Percentiles rank a stretch among this genome's conserved stretches.
Conservation (phyloP, 2,329 filamentous ascomycete genomes). For the Coniochaeta sp. region DNA sequence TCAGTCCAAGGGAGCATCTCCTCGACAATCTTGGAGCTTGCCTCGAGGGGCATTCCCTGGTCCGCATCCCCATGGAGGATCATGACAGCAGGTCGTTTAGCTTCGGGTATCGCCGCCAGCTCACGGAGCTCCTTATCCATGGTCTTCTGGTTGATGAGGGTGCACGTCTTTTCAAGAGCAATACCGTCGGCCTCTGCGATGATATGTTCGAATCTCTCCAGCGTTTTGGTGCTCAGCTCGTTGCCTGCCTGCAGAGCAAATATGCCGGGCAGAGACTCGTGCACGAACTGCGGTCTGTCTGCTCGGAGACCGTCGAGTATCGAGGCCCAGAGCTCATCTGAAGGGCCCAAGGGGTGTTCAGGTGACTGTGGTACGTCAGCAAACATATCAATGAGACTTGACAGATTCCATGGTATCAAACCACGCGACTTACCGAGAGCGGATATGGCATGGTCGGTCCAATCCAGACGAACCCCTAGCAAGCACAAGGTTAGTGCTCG, state of each 20-base stretch:
- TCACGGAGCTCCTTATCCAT: not conserved
- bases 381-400: not conserved
- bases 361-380: constrained; percentile 1
- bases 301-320: not conserved
- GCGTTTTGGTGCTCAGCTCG: not conserved
- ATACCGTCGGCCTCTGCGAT: constrained; percentile 5
- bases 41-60: constrained; percentile 3
- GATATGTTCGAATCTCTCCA: constrained; percentile 7
- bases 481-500: not conserved
- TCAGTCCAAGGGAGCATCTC: constrained; percentile 5
- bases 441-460: constrained; percentile 11
- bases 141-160: not conserved
- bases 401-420: not conserved
- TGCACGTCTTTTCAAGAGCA: constrained; percentile 2
- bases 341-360: not conserved
- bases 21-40: not conserved
- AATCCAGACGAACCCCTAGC: constrained; percentile 11
- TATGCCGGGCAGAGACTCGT: constrained; percentile 1
- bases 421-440: not conserved
- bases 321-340: not conserved
- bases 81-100: not conserved
- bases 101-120: not conserved
- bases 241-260: constrained; percentile 4
- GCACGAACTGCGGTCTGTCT: not conserved
- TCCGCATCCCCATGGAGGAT: constrained; percentile 3